Conservation (phyloP, 306 rosid species). For the Vigna radiata region DNA sequence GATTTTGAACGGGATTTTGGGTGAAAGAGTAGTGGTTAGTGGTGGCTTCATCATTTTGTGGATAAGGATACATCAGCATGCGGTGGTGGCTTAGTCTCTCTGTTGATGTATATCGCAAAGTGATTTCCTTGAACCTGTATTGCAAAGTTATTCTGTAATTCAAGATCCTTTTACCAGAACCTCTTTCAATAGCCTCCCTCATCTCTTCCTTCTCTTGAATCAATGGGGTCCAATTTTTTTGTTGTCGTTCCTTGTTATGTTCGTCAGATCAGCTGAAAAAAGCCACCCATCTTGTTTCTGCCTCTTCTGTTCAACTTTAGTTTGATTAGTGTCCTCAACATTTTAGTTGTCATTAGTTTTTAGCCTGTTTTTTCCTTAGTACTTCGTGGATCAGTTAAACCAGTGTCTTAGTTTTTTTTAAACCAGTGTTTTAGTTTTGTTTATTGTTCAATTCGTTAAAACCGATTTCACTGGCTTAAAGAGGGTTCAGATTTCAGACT, state of each 20-base stretch:
- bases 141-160: slow-evolving; percentile 96
- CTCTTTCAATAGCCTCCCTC: slow-evolving; percentile 7
- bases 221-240: slow-evolving; percentile 93
- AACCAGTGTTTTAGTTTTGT: slow-evolving; percentile 7
- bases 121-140: slow-evolving; percentile 80
- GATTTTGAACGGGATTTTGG: slow-evolving; percentile 25
- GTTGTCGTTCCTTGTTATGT: slow-evolving; percentile 94
- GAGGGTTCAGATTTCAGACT: slow-evolving; percentile 30
- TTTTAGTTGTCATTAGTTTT: neutral
- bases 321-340: neutral
- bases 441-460: slow-evolving; percentile 32
- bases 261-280: slow-evolving; percentile 92
- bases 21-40: slow-evolving; percentile 35
- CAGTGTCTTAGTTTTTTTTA: slow-evolving; percentile 16
- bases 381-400: neutral
- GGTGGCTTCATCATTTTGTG: slow-evolving; percentile 46
- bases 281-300: slow-evolving; percentile 14
- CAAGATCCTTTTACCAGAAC: neutral
- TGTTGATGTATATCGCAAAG: slow-evolving; percentile 82
- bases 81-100: slow-evolving; percentile 88
- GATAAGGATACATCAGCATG: slow-evolving; percentile 84
- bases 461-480: neutral
- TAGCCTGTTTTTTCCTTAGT: neutral
- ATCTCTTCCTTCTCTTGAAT: neutral
- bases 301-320: slow-evolving; percentile 7